Evolutionary conservation across 345 rosid species (phyloP).

Genomic region (Murraya koenigii): DNA sequence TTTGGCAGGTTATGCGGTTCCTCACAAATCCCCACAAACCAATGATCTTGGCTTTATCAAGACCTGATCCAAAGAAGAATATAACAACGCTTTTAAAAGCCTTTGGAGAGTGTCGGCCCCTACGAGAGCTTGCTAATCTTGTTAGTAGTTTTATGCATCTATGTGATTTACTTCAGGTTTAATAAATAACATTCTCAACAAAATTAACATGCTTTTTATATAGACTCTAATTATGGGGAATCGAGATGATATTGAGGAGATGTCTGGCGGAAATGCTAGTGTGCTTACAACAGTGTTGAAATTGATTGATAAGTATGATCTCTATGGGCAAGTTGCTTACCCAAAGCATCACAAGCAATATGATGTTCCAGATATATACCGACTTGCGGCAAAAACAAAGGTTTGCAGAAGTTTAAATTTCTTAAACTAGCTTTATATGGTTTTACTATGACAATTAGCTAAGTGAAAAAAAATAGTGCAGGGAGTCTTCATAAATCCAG

Average conservation of each 20-base stretch:
- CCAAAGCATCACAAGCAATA: constrained; percentile 97
- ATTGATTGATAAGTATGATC: constrained; percentile 88
- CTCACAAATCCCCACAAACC: constrained; percentile 96
- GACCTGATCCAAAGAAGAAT: constrained; percentile 98
- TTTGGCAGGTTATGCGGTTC: constrained; percentile 77
- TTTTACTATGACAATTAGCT: constrained; percentile 7
- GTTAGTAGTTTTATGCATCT: constrained; percentile 32
- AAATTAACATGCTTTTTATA: constrained; percentile 11
- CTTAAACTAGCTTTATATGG: background rate
- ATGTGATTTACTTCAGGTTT: background rate
- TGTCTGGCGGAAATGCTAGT: constrained; percentile 75
- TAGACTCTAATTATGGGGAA: constrained; percentile 96
- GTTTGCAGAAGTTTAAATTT: constrained; percentile 25
- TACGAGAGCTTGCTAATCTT: constrained; percentile 95
- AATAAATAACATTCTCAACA: background rate
- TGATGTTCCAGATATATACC: constrained; percentile 94
- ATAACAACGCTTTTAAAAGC: constrained; percentile 90
- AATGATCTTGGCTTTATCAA: constrained; percentile 90
- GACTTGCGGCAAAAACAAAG: constrained; percentile 93
- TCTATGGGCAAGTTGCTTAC: constrained; percentile 87
- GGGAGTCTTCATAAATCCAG: constrained; percentile 99
- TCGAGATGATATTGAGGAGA: constrained; percentile 83
- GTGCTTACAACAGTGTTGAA: constrained; percentile 82
- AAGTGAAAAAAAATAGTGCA: constrained; percentile 29
- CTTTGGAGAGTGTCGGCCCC: constrained; percentile 88